Evolutionary conservation across 108 stramenopile species (phyloP).

Genomic region (Chaetoceros muelleri): DNA sequence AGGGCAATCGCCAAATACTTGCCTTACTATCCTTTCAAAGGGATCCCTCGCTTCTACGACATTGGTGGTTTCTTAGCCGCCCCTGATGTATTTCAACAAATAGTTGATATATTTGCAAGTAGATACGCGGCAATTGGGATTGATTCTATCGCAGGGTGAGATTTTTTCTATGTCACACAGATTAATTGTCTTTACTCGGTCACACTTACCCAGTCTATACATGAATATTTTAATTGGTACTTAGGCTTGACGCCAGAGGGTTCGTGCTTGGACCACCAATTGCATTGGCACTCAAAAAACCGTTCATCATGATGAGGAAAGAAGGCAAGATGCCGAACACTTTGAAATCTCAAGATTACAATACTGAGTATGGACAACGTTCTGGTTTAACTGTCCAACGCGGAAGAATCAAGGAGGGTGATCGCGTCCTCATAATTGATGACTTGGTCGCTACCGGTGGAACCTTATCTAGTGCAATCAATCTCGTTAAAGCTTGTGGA

Average conservation of each 20-base stretch:
- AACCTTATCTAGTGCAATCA: constrained; percentile 70
- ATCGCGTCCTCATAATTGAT: constrained; percentile 92
- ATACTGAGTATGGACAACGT: constrained; percentile 92
- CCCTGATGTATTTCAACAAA: constrained; percentile 81
- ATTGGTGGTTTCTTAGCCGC: constrained; percentile 90
- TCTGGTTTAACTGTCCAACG: constrained; percentile 84
- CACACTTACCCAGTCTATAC: neutral
- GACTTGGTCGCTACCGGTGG: constrained; percentile 98
- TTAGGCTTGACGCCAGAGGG: constrained; percentile 83
- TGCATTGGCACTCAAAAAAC: constrained; percentile 90
- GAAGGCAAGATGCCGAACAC: constrained; percentile 97
- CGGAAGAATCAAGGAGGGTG: constrained; percentile 73
- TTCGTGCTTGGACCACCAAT: constrained; percentile 96
- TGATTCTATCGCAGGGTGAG: constrained; percentile 75
- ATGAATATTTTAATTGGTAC: neutral
- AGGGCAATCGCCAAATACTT: constrained; percentile 84
- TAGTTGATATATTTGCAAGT: constrained; percentile 80
- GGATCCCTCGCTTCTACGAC: constrained; percentile 96
- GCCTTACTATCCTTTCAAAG: constrained; percentile 98
- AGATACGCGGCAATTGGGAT: constrained; percentile 73
- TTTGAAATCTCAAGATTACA: constrained; percentile 67
- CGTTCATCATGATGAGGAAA: constrained; percentile 98
- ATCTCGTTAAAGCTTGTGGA: constrained; percentile 59
- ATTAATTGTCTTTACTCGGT: too few species aligned
- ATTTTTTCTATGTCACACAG: too few species aligned